Conservation (phyloP, 805 yeast species). For the Candida glaebosa region DNA sequence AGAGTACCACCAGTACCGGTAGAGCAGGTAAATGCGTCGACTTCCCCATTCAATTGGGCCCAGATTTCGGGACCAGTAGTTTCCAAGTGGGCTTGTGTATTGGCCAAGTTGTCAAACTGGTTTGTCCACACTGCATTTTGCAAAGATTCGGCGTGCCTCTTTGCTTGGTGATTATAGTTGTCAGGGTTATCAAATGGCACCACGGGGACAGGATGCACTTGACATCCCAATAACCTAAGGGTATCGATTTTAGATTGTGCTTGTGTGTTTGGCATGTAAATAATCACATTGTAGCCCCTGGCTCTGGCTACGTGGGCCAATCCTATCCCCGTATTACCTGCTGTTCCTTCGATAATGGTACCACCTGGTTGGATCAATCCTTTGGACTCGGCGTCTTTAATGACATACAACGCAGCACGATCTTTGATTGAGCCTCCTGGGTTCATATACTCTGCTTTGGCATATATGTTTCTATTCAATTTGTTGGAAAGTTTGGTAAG, state of each 20-base stretch:
- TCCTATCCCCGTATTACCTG: conserved; percentile 96
- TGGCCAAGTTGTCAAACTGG: conserved; percentile 86
- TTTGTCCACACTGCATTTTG: conserved; percentile 90
- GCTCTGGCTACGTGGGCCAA: conserved; percentile 77
- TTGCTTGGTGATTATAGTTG: conserved; percentile 85
- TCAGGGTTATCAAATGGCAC: conserved; percentile 77
- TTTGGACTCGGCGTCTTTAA: conserved; percentile 72
- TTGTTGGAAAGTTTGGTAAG: conserved; percentile 21
- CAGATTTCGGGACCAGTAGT: conserved; percentile 93
- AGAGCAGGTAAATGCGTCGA: conserved; percentile 84
- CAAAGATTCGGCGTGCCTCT: conserved; percentile 72
- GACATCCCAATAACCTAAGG: conserved; percentile 74
- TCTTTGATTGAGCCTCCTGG: conserved; percentile 95
- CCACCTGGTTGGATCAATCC: conserved; percentile 73
- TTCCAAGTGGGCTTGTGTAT: conserved; percentile 83
- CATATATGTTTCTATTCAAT: conserved; percentile 52
- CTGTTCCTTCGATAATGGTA: conserved; percentile 89
- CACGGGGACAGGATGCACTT: conserved; percentile 85
- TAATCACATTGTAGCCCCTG: conserved; percentile 78
- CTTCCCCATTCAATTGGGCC: conserved; percentile 74
- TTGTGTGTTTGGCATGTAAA: conserved; percentile 91
- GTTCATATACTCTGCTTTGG: conserved; percentile 88
- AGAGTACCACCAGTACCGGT: conserved; percentile 94
- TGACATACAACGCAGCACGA: conserved; percentile 76
- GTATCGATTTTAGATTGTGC: conserved; percentile 76